Conservation (phyloP, 2,329 filamentous ascomycete species). For the Botrytis squamosa region DNA sequence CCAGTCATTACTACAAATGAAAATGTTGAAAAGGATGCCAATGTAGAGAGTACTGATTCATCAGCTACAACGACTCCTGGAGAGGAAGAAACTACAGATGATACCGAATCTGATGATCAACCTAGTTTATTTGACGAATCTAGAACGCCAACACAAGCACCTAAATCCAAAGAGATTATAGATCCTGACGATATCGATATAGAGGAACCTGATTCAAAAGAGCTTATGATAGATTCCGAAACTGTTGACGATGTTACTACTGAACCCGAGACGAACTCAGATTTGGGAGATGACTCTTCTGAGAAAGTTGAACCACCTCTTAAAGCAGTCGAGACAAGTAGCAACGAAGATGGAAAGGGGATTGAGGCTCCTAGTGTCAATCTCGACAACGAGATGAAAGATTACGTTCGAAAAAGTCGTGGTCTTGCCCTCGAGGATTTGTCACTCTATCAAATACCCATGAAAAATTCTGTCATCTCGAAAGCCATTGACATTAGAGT, state of each 20-base stretch:
- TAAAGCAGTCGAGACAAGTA: neutral
- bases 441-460: slow-evolving; percentile 57
- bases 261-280: neutral
- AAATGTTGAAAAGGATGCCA: slow-evolving; percentile 23
- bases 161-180: slow-evolving; percentile 24
- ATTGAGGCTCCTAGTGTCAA: neutral
- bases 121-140: slow-evolving; percentile 34
- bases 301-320: neutral
- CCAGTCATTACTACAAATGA: neutral
- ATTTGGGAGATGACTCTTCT: neutral
- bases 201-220: slow-evolving; percentile 35
- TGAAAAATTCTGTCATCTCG: slow-evolving; percentile 57
- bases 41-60: slow-evolving; percentile 21
- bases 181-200: slow-evolving; percentile 41
- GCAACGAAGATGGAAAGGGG: neutral
- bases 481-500: slow-evolving; percentile 56
- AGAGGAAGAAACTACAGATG: slow-evolving; percentile 10
- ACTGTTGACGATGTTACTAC: neutral
- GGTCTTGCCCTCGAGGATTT: slow-evolving; percentile 57
- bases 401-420: slow-evolving; percentile 58
- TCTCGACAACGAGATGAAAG: slow-evolving; percentile 35
- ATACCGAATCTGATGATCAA: slow-evolving; percentile 19
- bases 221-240: slow-evolving; percentile 30
- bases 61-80: neutral
- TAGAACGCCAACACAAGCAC: slow-evolving; percentile 23